phyloP scores from a whole-genome alignment of 257 asterid genomes.

The Striga asiatica region DNA sequence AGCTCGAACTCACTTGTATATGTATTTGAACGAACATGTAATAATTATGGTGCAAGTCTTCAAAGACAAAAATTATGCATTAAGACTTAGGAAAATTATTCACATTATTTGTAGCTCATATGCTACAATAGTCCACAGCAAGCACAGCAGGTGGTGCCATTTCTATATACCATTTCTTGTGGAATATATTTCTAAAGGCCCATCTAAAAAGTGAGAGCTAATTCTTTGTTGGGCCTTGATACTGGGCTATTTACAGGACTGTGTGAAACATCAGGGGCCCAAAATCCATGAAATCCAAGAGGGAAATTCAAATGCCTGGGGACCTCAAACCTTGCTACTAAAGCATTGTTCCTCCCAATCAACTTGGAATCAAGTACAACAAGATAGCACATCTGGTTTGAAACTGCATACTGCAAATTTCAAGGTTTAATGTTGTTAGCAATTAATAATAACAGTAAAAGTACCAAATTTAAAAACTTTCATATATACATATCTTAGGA shows the following conservation, averaged over 20 bases:
- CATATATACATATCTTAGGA: too few species aligned
- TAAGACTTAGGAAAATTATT: too few species aligned
- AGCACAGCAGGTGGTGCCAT: background rate
- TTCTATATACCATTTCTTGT: background rate
- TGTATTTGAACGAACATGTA: too few species aligned
- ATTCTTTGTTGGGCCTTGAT: slow-evolving; percentile 1
- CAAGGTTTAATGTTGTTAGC: background rate
- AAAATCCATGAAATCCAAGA: slow-evolving; percentile 88
- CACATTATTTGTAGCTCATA: background rate
- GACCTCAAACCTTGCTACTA: slow-evolving; percentile 84
- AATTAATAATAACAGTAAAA: too few species aligned
- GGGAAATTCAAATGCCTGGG: slow-evolving; percentile 78
- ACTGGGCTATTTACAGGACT: background rate
- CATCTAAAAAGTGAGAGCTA: background rate
- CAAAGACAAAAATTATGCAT: too few species aligned
- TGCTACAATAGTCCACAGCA: background rate
- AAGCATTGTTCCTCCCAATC: slow-evolving; percentile 45
- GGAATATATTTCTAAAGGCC: background rate
- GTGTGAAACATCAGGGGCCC: slow-evolving; percentile 32
- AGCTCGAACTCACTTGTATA: too few species aligned
- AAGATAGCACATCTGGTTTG: slow-evolving; percentile 72
- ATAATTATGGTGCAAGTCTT: too few species aligned
- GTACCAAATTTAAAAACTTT: too few species aligned
- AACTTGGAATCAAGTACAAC: slow-evolving; percentile 55
- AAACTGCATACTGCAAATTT: slow-evolving; percentile 69